Percentiles rank a stretch among this genome's conserved stretches.
phyloP scores from a whole-genome alignment of 2,329 filamentous ascomycete species.

The Cercospora zeae-maydis region DNA sequence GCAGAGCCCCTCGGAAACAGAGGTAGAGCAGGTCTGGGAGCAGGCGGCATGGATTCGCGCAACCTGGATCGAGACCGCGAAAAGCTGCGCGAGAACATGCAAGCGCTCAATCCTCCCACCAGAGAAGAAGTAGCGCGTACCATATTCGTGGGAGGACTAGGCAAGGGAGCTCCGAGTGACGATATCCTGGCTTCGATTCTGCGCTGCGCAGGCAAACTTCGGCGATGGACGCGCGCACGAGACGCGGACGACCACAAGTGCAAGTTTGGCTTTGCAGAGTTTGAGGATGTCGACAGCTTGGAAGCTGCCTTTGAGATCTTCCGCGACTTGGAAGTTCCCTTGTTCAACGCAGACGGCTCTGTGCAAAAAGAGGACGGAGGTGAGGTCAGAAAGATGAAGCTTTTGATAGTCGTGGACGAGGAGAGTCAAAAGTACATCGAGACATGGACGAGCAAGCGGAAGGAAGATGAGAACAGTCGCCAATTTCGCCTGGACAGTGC shows the following conservation, averaged over 20 bases:
- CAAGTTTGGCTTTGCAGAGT: slow-evolving; percentile 93
- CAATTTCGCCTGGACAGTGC: slow-evolving; percentile 69
- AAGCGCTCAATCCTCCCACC: slow-evolving; percentile 68
- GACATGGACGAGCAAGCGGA: slow-evolving; percentile 66
- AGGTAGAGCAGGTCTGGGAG: slow-evolving; percentile 50
- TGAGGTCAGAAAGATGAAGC: slow-evolving; percentile 33
- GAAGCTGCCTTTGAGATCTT: slow-evolving; percentile 81
- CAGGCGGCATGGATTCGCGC: slow-evolving; percentile 50
- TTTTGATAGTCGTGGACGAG: slow-evolving; percentile 67
- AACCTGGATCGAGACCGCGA: slow-evolving; percentile 54
- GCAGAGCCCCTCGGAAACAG: slow-evolving; percentile 37
- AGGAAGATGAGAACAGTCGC: slow-evolving; percentile 58
- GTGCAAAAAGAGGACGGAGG: slow-evolving; percentile 42
- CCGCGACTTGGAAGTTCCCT: slow-evolving; percentile 74
- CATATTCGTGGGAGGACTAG: slow-evolving; percentile 83
- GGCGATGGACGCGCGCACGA: slow-evolving; percentile 77
- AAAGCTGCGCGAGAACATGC: slow-evolving; percentile 33
- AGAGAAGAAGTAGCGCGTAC: slow-evolving; percentile 88
- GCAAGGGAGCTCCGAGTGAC: slow-evolving; percentile 71
- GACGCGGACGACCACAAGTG: slow-evolving; percentile 77
- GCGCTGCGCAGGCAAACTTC: slow-evolving; percentile 66
- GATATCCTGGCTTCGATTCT: slow-evolving; percentile 76
- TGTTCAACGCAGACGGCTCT: slow-evolving; percentile 49
- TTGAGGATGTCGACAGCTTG: slow-evolving; percentile 84
- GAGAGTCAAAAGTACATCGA: slow-evolving; percentile 81